Base-by-base conservation (phyloP, 1,284 basidiomycete genomes). In the Lentinula novae-zelandiae region DNA sequence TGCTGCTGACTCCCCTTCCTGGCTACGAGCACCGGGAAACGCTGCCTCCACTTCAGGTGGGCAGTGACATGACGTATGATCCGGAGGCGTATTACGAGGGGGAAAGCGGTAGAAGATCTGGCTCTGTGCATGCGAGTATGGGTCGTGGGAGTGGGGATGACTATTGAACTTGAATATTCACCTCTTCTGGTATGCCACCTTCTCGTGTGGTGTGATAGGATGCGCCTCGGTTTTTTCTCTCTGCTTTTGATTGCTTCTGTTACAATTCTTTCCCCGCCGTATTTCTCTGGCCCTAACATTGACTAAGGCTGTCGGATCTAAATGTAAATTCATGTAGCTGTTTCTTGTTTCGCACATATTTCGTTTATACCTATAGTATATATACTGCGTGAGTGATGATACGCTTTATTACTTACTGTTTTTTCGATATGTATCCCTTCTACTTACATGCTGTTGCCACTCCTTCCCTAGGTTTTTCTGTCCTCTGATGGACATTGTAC, bases 1-100 rank as follows among this genome's bases (percentile, higher is more conserved):
- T 81, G 7, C 75, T 83, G 52, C 70, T 83, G 63, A 82, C 80
- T 53, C 79, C 81, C 34, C 69, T 81, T 44, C 74, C 78, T 10
- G 76, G 79, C n/a, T 82, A 79, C 56, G 71, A 73, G 62, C 66
- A 73, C 39, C 53, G 68, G 46, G 55, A 58, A 38, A 53, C 61
- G 22, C 38, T 64, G 8, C 60, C 61, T 46, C 53, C 61, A 34
- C 57, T 61, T 46, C 53, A 54, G 42, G 51, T 53, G 46, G 51
- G 50, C 46, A 50, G 38, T 38, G 38, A 55, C 51, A 60, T 61
- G 59, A 58, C 57, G 60, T 60, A 60, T 44, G 62, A 60, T 49
- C 56, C 62, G 40, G 62, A 60, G 51, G 46, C 62, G 58, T 62
- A 73, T 58, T 78, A 76, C 67, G 75, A 77, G 60, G 73, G 74